Conservation (phyloP, 129 eudicot genomes). For the Scalesia atractyloides region DNA sequence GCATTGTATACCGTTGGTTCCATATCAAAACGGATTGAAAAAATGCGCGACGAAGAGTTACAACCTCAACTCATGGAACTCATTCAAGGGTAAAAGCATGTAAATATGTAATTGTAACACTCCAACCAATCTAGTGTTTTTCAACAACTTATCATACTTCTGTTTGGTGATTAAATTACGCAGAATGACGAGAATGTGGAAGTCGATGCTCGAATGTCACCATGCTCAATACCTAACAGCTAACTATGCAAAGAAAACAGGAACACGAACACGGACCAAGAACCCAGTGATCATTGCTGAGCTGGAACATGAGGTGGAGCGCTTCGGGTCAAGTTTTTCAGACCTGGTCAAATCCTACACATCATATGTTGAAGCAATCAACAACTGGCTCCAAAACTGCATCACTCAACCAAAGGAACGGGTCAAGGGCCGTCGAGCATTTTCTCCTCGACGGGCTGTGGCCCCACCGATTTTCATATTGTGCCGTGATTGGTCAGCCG, state of each 20-base stretch:
- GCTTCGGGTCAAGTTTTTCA: constrained; percentile 70
- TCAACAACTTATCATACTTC: too few species aligned
- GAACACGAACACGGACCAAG: constrained; percentile 31
- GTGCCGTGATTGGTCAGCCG: constrained; percentile 74
- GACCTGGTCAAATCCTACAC: constrained; percentile 66
- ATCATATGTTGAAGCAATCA: constrained; percentile 73
- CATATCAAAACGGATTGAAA: constrained; percentile 87
- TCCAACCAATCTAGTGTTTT: too few species aligned
- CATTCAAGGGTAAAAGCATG: constrained; percentile 71
- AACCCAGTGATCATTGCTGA: constrained; percentile 56
- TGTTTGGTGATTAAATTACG: constrained; percentile 9
- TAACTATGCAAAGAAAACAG: constrained; percentile 49
- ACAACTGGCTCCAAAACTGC: constrained; percentile 89
- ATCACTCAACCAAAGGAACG: constrained; percentile 66
- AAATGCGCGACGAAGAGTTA: constrained; percentile 92
- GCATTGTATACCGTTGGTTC: constrained; percentile 85
- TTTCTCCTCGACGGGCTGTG: constrained; percentile 70
- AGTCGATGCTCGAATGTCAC: constrained; percentile 88
- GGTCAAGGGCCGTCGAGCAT: constrained; percentile 59
- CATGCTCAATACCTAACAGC: constrained; percentile 80
- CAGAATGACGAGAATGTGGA: constrained; percentile 92
- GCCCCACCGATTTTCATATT: constrained; percentile 84
- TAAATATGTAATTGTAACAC: background rate
- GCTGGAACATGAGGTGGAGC: constrained; percentile 68
- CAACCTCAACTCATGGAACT: constrained; percentile 86